These are phyloP conservation scores for Mrakia blollopis DNA, from an alignment of 768 basidiomycete species.

Conservation along the genomic window DNA sequence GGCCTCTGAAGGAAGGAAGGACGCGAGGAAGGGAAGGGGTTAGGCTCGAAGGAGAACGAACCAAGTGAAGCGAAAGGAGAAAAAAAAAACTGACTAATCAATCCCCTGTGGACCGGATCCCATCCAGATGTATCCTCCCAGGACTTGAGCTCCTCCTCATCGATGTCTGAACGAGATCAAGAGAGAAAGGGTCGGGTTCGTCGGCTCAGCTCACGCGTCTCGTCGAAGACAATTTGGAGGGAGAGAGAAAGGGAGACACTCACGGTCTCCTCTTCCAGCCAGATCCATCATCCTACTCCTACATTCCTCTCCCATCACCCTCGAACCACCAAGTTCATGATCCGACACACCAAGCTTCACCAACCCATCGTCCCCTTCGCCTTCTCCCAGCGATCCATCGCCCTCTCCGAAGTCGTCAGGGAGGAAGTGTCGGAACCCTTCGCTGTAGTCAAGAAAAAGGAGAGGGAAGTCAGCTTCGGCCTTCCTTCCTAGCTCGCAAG, in stretches of 20 bases:
- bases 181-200: no score
- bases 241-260: neutral
- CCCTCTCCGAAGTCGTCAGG: slow-evolving; percentile 21
- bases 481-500: no score
- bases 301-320: slow-evolving; percentile 7
- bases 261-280: neutral
- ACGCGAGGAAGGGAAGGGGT: no score
- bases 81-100: neutral
- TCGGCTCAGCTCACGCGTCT: neutral
- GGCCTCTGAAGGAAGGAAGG: neutral
- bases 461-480: neutral
- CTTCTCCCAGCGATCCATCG: slow-evolving; percentile 1
- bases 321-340: slow-evolving; percentile 20
- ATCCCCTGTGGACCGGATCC: neutral
- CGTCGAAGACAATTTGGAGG: neutral
- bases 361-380: neutral
- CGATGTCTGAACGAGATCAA: neutral
- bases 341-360: neutral
- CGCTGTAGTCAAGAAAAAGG: neutral
- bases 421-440: slow-evolving; percentile 5
- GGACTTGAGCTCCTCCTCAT: neutral
- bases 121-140: neutral
- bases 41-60: no score
- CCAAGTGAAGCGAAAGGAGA: neutral
- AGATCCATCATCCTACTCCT: slow-evolving; percentile 6